Percentiles rank a stretch among this genome's conserved stretches.
phyloP scores from a whole-genome alignment of 345 rosid species.

The Salix suchowensis region DNA sequence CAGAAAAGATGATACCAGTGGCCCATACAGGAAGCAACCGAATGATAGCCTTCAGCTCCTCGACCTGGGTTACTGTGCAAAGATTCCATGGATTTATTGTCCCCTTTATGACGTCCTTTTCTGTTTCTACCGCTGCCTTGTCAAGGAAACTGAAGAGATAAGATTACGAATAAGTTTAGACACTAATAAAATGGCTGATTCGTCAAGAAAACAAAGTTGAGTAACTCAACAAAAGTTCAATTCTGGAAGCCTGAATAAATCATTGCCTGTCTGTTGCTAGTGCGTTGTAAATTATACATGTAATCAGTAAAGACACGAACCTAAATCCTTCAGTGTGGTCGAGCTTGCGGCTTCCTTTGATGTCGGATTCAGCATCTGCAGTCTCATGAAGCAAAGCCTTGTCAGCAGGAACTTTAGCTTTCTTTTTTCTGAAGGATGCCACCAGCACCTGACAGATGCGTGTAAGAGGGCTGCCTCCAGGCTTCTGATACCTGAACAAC shows the following conservation, averaged over 20 bases:
- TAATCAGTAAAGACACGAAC: slow-evolving; percentile 2
- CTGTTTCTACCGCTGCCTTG: slow-evolving; percentile 37
- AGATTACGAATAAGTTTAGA: neutral
- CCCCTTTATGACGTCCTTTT: slow-evolving; percentile 17
- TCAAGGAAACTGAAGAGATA: slow-evolving; percentile 33
- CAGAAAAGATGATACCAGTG: slow-evolving; percentile 32
- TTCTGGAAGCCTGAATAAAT: neutral
- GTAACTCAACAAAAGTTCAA: neutral
- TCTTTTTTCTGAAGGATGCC: slow-evolving; percentile 32
- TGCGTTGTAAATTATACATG: neutral
- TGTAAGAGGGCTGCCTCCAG: slow-evolving; percentile 50
- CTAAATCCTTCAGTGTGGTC: slow-evolving; percentile 35
- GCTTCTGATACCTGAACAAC: slow-evolving; percentile 45
- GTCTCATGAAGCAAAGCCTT: slow-evolving; percentile 31
- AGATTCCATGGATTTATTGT: slow-evolving; percentile 30
- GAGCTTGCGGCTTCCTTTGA: slow-evolving; percentile 44
- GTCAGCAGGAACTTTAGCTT: slow-evolving; percentile 26
- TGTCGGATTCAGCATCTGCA: slow-evolving; percentile 25
- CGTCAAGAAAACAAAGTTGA: neutral
- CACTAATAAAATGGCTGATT: neutral
- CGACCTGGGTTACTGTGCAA: slow-evolving; percentile 45
- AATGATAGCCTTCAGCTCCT: slow-evolving; percentile 38
- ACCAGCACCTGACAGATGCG: slow-evolving; percentile 44
- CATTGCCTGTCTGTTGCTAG: neutral
- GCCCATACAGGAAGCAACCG: slow-evolving; percentile 42